Evolutionary conservation across 2,329 filamentous ascomycete species (phyloP).

Genomic region (Zymoseptoria pseudotritici): DNA sequence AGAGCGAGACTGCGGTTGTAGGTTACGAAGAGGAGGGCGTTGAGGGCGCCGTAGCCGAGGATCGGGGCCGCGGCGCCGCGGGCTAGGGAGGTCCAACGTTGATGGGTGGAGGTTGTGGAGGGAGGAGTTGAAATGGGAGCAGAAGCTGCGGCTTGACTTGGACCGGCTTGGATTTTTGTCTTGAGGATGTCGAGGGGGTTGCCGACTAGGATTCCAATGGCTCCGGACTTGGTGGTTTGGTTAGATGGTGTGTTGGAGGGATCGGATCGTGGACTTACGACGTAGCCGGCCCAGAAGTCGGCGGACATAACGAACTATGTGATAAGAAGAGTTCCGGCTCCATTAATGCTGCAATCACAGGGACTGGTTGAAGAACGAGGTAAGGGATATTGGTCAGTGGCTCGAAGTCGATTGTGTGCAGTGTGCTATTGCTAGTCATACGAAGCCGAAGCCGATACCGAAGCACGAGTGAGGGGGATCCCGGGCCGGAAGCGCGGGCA

Average conservation of each 20-base stretch:
- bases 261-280: conserved; percentile 35
- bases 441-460: not conserved
- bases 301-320: too few relatives aligned
- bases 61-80: conserved; percentile 75
- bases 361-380: not conserved
- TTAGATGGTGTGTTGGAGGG: not conserved
- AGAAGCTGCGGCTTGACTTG: conserved; percentile 10
- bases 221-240: too few relatives aligned
- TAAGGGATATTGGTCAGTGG: not conserved
- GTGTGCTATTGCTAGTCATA: not conserved
- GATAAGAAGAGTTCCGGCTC: not conserved
- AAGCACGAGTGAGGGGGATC: not conserved
- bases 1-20: conserved; percentile 76
- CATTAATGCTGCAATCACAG: not conserved
- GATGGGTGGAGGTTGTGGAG: not conserved
- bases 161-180: conserved; percentile 68
- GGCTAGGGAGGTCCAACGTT: conserved; percentile 22
- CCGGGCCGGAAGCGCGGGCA: not conserved
- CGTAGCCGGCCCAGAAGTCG: conserved; percentile 90
- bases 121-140: conserved; percentile 8
- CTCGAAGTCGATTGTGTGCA: not conserved
- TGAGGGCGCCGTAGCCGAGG: conserved; percentile 82
- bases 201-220: conserved; percentile 76
- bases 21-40: conserved; percentile 79
- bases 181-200: conserved; percentile 68